phyloP scores from a whole-genome alignment of 768 basidiomycete genomes.

The Asterophora parasitica region DNA sequence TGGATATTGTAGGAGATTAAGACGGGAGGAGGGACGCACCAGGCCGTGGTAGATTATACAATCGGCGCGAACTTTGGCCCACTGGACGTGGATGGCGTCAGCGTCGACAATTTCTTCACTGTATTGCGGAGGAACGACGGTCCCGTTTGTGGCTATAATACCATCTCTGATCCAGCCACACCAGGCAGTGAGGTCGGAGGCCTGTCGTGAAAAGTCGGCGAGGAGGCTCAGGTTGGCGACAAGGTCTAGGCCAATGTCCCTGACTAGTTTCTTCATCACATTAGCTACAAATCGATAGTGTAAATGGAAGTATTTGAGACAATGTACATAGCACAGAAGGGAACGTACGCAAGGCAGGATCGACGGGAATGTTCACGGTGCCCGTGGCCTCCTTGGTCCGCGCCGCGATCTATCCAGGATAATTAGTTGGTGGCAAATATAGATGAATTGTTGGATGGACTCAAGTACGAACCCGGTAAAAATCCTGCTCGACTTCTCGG shows the following conservation, averaged over 20 bases:
- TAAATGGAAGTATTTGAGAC: not conserved
- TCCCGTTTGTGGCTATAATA: conserved; percentile 7
- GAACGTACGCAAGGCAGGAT: conserved; percentile 29
- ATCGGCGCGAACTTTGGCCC: conserved; percentile 11
- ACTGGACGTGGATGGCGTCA: conserved; percentile 6
- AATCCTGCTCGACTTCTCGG: conserved; percentile 30
- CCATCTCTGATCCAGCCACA: conserved; percentile 24
- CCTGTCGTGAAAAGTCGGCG: conserved; percentile 25
- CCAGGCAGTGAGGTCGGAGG: conserved; percentile 26
- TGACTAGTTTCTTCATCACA: conserved; percentile 28
- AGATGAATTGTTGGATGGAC: not conserved
- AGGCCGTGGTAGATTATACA: conserved; percentile 14
- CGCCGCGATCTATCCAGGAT: conserved; percentile 30
- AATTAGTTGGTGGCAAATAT: not conserved
- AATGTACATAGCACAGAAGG: not conserved
- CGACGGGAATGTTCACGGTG: conserved; percentile 30
- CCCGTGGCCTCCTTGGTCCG: conserved; percentile 30
- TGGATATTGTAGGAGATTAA: too few relatives aligned
- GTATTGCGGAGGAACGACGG: conserved; percentile 6
- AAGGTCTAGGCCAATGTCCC: conserved; percentile 33
- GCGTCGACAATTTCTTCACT: not conserved
- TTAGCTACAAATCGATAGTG: conserved; percentile 18
- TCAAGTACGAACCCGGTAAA: conserved; percentile 29
- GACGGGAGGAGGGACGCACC: conserved; percentile 4
- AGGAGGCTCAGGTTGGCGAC: conserved; percentile 34